These are phyloP conservation scores for Athelia psychrophila DNA, from an alignment of 1,284 basidiomycete species.

Conservation along the genomic window DNA sequence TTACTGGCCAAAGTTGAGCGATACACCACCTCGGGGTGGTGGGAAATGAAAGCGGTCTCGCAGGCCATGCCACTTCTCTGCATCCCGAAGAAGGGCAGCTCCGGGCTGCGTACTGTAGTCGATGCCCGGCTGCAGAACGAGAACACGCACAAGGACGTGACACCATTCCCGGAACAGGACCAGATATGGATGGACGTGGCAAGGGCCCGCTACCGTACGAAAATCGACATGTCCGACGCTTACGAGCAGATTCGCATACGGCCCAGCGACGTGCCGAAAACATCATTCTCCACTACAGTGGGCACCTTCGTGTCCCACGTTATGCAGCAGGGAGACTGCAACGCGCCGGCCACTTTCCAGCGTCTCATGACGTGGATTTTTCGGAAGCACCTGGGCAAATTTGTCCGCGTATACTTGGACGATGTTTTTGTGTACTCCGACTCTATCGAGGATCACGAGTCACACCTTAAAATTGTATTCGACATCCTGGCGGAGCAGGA, in stretches of 20 bases:
- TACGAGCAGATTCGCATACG: constrained; percentile 23
- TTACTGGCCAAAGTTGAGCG: constrained; percentile 24
- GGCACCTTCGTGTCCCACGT: constrained; percentile 24
- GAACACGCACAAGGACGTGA: constrained; percentile 33
- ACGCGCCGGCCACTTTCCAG: constrained; percentile 21
- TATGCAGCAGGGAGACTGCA: constrained; percentile 33
- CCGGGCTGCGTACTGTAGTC: constrained; percentile 27
- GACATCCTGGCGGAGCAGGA: constrained; percentile 7
- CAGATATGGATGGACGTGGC: constrained; percentile 27
- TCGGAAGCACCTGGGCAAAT: constrained; percentile 12
- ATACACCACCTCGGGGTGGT: constrained; percentile 28
- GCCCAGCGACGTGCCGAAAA: constrained; percentile 11
- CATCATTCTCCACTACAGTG: constrained; percentile 17
- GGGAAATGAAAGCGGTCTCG: constrained; percentile 14
- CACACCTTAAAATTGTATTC: constrained; percentile 14
- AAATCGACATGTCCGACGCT: constrained; percentile 32
- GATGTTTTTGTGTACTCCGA: constrained; percentile 19
- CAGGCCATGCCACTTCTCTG: constrained; percentile 32
- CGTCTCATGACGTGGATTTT: constrained; percentile 20
- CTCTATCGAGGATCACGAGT: constrained; percentile 16
- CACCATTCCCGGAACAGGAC: constrained; percentile 35
- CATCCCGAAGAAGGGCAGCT: constrained; percentile 26
- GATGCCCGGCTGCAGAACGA: constrained; percentile 30
- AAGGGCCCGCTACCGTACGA: constrained; percentile 17
- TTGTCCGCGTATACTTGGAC: constrained; percentile 17